Evolutionary conservation across 1,284 basidiomycete species (phyloP).

Genomic region (Ustilago loliicola): DNA sequence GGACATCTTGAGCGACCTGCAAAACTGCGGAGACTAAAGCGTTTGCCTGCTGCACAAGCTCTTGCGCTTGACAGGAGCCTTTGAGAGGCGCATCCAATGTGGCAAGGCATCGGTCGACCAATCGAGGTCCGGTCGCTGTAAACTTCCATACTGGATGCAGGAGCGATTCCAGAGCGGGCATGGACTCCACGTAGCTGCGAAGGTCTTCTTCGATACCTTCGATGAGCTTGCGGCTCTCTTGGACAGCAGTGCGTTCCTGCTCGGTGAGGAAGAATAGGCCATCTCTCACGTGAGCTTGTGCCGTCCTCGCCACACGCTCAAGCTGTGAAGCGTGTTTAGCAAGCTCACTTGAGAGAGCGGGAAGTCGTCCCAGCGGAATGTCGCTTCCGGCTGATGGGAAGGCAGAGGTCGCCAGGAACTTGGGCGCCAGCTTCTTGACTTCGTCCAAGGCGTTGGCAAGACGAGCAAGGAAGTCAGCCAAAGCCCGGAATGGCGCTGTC

Average conservation of each 20-base stretch:
- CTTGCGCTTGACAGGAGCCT: slow-evolving; percentile 13
- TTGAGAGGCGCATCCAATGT: slow-evolving; percentile 23
- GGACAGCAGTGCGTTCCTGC: slow-evolving; percentile 18
- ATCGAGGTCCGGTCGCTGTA: slow-evolving; percentile 1
- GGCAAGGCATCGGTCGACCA: slow-evolving; percentile 28
- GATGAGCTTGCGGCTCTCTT: slow-evolving; percentile 18
- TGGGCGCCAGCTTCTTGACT: slow-evolving; percentile 33
- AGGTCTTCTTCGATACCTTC: slow-evolving; percentile 20
- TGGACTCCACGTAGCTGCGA: slow-evolving; percentile 2
- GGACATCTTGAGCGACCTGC: slow-evolving; percentile 65
- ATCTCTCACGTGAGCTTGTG: neutral
- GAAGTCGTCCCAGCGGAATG: slow-evolving; percentile 12
- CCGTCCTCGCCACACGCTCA: slow-evolving; percentile 17
- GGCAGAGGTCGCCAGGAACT: slow-evolving; percentile 31
- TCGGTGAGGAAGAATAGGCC: slow-evolving; percentile 34
- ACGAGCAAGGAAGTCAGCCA: slow-evolving; percentile 41
- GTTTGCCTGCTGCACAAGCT: slow-evolving; percentile 34
- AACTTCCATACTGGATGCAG: slow-evolving; percentile 36
- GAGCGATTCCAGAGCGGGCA: slow-evolving; percentile 40
- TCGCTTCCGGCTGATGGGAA: slow-evolving; percentile 26
- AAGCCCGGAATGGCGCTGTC: slow-evolving; percentile 20
- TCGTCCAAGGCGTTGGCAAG: slow-evolving; percentile 35
- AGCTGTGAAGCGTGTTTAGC: slow-evolving; percentile 15
- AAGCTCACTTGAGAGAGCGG: slow-evolving; percentile 22
- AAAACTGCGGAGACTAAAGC: slow-evolving; percentile 61